Evolutionary conservation across 176 grass and related monocot species (phyloP).

Genomic region (Tillandsia leiboldiana): DNA sequence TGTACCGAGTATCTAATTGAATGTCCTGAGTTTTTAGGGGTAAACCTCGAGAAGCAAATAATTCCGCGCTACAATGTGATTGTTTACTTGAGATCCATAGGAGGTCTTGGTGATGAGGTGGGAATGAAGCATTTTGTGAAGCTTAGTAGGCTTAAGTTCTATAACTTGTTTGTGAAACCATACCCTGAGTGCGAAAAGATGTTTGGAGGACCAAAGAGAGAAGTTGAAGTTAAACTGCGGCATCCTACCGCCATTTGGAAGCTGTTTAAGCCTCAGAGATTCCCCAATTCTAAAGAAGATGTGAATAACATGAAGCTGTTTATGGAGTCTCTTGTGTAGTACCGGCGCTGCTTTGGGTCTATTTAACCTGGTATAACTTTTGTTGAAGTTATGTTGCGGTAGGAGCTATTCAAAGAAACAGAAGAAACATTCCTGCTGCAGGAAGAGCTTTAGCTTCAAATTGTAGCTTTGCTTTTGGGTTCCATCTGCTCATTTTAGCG

Average conservation of each 20-base stretch:
- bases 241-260: constrained; percentile 61
- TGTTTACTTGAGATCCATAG: constrained; percentile 31
- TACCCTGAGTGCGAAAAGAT: constrained; percentile 77
- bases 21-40: constrained; percentile 65
- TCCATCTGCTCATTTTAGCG: too few relatives aligned
- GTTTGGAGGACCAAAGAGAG: constrained; percentile 28
- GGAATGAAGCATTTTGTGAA: constrained; percentile 81
- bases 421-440: too few relatives aligned
- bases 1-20: constrained; percentile 53
- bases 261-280: constrained; percentile 51
- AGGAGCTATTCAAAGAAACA: too few relatives aligned
- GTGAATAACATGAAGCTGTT: constrained; percentile 55
- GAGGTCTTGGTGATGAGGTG: constrained; percentile 44
- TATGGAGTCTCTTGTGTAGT: constrained; percentile 39
- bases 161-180: constrained; percentile 82
- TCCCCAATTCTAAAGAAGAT: constrained; percentile 34
- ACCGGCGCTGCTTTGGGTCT: neutral
- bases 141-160: constrained; percentile 60
- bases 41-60: constrained; percentile 71
- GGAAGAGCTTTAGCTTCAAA: too few relatives aligned
- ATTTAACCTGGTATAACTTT: too few relatives aligned
- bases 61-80: constrained; percentile 68
- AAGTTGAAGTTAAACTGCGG: constrained; percentile 16
- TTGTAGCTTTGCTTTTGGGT: too few relatives aligned
- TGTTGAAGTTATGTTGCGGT: too few relatives aligned